A percentile compares a stretch with the other conserved stretches of the same genome.
Conservation (phyloP, 257 asterid genomes). For the Nyctanthes arbortristis region DNA sequence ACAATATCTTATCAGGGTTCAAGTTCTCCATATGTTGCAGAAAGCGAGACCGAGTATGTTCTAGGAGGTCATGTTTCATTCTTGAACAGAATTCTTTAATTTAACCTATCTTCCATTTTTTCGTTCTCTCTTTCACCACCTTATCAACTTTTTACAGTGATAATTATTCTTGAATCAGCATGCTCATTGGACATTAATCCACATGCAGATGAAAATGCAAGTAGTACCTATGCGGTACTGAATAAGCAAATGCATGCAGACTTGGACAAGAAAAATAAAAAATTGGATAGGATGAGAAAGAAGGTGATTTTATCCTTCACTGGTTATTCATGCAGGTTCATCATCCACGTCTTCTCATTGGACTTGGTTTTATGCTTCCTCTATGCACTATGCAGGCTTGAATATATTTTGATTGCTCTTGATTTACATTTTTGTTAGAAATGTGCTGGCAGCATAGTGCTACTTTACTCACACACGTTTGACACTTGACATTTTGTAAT, state of each 20-base stretch:
- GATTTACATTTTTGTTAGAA: background rate
- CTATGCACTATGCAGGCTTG: no score
- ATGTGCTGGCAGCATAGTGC: background rate
- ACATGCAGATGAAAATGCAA: constrained; percentile 49
- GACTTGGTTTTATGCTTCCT: no score
- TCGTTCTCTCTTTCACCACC: background rate
- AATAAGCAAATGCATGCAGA: constrained; percentile 56
- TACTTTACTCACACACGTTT: background rate
- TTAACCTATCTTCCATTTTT: background rate
- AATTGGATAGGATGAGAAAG: constrained; percentile 65
- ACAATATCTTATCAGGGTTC: constrained; percentile 55
- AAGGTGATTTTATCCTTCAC: constrained; percentile 48
- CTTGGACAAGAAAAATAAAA: constrained; percentile 60
- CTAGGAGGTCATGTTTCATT: constrained; percentile 50
- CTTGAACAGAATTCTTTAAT: constrained; percentile 3
- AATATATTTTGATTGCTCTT: no score
- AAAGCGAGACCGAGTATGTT: constrained; percentile 38
- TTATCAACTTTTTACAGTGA: constrained; percentile 17
- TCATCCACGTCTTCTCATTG: no score
- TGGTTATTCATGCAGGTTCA: background rate
- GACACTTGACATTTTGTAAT: background rate
- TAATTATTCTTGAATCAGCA: constrained; percentile 15
- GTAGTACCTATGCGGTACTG: constrained; percentile 51
- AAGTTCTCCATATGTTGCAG: constrained; percentile 36
- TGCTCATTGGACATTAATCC: constrained; percentile 17